Evolutionary conservation across 2,329 filamentous ascomycete genomes (phyloP).

Genomic region (Neurospora sp.): DNA sequence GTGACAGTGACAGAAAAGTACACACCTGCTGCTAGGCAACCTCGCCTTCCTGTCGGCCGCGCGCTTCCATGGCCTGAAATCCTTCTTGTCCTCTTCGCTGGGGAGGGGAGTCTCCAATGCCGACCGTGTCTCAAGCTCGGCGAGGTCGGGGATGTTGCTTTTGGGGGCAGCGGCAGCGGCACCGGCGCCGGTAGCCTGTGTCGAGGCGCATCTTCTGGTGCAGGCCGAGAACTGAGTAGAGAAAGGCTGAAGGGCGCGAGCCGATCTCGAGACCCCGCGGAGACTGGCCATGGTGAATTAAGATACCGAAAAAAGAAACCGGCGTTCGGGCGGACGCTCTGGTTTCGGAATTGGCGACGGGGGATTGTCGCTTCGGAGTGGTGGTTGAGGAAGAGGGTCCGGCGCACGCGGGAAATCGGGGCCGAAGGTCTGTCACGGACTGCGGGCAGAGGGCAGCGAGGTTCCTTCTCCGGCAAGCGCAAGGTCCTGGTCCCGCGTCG

Average conservation of each 20-base stretch:
- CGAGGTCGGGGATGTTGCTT: slow-evolving; percentile 18
- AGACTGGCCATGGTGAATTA: slow-evolving; percentile 17
- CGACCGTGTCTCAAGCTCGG: slow-evolving; percentile 42
- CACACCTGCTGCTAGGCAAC: slow-evolving; percentile 39
- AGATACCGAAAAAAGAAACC: neutral
- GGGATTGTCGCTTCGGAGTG: neutral
- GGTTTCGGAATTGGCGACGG: neutral
- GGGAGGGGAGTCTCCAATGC: slow-evolving; percentile 35
- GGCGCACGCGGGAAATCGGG: slow-evolving; percentile 5
- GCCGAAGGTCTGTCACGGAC: neutral
- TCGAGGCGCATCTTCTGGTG: slow-evolving; percentile 37
- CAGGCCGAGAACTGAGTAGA: slow-evolving; percentile 13
- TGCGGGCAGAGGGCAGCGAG: neutral
- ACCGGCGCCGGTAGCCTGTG: slow-evolving; percentile 29
- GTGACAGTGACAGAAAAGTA: too few relatives aligned
- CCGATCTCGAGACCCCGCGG: slow-evolving; percentile 16
- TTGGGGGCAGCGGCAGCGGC: slow-evolving; percentile 10
- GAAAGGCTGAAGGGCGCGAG: slow-evolving; percentile 13
- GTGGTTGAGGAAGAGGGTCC: neutral
- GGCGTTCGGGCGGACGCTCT: neutral
- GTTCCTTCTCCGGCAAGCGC: neutral
- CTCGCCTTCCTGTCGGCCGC: slow-evolving; percentile 25
- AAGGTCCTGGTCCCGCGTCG: neutral
- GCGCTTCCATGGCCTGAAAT: slow-evolving; percentile 31
- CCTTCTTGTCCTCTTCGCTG: slow-evolving; percentile 28